phyloP scores from a whole-genome alignment of 108 stramenopile species.

The Cyclotella cryptica region DNA sequence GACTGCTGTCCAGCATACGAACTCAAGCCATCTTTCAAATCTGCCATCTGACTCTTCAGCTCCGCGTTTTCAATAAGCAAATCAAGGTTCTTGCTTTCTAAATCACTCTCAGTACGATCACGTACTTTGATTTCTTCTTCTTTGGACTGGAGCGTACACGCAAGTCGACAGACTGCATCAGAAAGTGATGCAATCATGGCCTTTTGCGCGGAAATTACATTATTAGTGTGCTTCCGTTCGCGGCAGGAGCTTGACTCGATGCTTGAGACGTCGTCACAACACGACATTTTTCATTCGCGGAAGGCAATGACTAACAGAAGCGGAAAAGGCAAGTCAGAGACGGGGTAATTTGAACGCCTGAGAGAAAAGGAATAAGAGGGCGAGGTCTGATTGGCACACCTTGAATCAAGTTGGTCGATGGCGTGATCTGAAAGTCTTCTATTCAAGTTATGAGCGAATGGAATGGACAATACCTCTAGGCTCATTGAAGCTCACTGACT shows the following conservation, averaged over 20 bases:
- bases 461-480: too few species aligned
- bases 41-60: conserved; percentile 18
- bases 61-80: conserved; percentile 18
- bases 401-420: too few species aligned
- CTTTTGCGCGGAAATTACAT: conserved; percentile 12
- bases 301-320: not conserved
- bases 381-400: too few species aligned
- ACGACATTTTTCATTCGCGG: not conserved
- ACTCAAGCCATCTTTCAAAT: conserved; percentile 15
- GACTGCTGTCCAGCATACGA: not conserved
- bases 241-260: conserved; percentile 34
- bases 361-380: not conserved
- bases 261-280: conserved; percentile 20
- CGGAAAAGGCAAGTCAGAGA: not conserved
- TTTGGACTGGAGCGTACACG: conserved; percentile 22
- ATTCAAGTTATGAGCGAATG: too few species aligned
- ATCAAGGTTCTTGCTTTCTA: conserved; percentile 11
- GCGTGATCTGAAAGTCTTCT: too few species aligned
- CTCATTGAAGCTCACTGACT: too few species aligned
- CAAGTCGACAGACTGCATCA: conserved; percentile 27
- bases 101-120: conserved; percentile 17
- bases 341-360: not conserved
- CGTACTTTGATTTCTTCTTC: conserved; percentile 19
- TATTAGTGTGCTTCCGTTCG: conserved; percentile 10
- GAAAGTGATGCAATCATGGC: conserved; percentile 22